These are phyloP conservation scores for Metarhizium rileyi DNA, from an alignment of 2,329 filamentous ascomycete species.

Conservation along the genomic window DNA sequence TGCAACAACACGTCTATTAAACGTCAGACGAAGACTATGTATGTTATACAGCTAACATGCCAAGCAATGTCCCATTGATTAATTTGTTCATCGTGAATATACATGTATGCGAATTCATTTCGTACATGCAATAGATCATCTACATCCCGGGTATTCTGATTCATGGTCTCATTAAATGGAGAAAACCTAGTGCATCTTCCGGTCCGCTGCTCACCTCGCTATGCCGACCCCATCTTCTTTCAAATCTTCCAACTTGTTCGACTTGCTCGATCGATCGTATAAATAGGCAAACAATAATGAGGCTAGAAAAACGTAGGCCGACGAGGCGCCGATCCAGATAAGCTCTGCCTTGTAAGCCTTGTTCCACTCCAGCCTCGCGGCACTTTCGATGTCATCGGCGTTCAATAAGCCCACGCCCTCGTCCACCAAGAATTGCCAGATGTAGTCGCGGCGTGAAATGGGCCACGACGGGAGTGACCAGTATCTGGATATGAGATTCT, in stretches of 20 bases:
- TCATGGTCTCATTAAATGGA: neutral
- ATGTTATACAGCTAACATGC: too few relatives aligned
- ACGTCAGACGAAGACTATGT: too few relatives aligned
- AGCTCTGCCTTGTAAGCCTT: constrained; percentile 11
- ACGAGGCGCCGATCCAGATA: constrained; percentile 11
- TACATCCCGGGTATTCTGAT: neutral
- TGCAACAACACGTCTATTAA: too few relatives aligned
- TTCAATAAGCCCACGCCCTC: constrained; percentile 52
- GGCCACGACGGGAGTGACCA: constrained; percentile 55
- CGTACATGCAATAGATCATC: neutral
- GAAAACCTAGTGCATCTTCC: neutral
- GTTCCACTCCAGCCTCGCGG: constrained; percentile 9
- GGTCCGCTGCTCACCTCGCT: too few relatives aligned
- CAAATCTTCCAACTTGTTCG: neutral
- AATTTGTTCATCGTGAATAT: too few relatives aligned
- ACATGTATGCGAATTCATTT: neutral
- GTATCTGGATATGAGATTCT: constrained; percentile 47
- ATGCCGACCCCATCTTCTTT: neutral
- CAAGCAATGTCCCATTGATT: too few relatives aligned
- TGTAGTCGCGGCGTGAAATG: constrained; percentile 39
- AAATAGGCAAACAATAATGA: constrained; percentile 4
- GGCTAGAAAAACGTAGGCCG: constrained; percentile 5
- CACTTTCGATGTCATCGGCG: constrained; percentile 47
- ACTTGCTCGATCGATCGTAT: constrained; percentile 2
- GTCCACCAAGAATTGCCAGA: constrained; percentile 45